Percentiles rank a stretch among this genome's conserved stretches.
These are phyloP conservation scores for Boletus sp. DNA, from an alignment of 1,284 basidiomycete species.

Conservation along the genomic window DNA sequence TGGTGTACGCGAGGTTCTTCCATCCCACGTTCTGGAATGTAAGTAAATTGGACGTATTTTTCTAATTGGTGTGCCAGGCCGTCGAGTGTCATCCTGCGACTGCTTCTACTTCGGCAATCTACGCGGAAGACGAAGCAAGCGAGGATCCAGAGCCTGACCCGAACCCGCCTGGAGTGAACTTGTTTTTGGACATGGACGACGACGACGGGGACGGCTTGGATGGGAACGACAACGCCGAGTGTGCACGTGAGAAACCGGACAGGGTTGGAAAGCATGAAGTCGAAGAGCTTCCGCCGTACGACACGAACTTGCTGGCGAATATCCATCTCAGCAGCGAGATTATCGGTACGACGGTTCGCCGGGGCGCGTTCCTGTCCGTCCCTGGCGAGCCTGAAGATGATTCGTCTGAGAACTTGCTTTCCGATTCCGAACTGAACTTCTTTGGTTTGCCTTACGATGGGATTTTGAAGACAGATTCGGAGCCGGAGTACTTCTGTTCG, in stretches of 20 bases:
- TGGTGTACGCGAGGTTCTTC: slow-evolving; percentile 25
- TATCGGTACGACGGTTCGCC: slow-evolving; percentile 19
- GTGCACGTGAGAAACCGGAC: background rate
- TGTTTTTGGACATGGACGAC: slow-evolving; percentile 18
- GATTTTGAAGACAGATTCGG: background rate
- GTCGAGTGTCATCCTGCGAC: slow-evolving; percentile 21
- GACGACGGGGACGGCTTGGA: slow-evolving; percentile 1
- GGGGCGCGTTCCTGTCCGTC: slow-evolving; percentile 12
- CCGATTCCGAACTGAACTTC: background rate
- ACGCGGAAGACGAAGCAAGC: slow-evolving; percentile 21
- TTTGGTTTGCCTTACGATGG: background rate
- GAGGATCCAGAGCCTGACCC: background rate
- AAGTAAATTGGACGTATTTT: background rate
- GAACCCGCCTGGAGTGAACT: slow-evolving; percentile 11
- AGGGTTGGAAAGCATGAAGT: background rate
- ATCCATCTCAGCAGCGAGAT: slow-evolving; percentile 17
- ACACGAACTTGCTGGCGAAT: slow-evolving; percentile 7
- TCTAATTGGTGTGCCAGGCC: slow-evolving; percentile 4
- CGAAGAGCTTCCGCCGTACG: slow-evolving; percentile 19
- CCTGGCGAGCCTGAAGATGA: background rate
- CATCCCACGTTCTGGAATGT: slow-evolving; percentile 29
- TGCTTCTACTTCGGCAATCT: slow-evolving; percentile 17
- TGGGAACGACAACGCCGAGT: background rate
- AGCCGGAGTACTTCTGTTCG: background rate
- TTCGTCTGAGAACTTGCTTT: background rate